Evolutionary conservation across 129 eudicot species (phyloP).

Genomic region (Flaveria brownii): DNA sequence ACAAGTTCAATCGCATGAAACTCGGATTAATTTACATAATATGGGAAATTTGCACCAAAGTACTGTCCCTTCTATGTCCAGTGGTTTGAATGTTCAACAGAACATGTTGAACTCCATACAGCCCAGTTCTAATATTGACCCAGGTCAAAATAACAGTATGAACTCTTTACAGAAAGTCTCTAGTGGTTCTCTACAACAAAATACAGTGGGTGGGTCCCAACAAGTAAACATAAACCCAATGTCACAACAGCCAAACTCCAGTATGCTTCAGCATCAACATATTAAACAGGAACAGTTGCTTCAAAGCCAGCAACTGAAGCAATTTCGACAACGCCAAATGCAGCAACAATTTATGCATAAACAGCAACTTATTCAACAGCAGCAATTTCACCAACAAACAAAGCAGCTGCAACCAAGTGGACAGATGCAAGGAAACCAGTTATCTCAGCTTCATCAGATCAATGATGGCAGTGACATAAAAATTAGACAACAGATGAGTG

Average conservation of each 20-base stretch:
- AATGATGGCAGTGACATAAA: conserved; percentile 58
- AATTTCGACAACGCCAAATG: conserved; percentile 59
- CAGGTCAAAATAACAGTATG: conserved; percentile 55
- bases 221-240: conserved; percentile 61
- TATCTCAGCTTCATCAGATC: conserved; percentile 69
- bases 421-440: conserved; percentile 62
- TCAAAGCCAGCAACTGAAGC: conserved; percentile 64
- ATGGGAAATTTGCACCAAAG: conserved; percentile 63
- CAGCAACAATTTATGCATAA: conserved; percentile 60
- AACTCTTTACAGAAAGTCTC: conserved; percentile 68
- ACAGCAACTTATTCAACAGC: conserved; percentile 55
- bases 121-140: conserved; percentile 58
- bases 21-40: conserved; percentile 56
- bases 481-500: conserved; percentile 62
- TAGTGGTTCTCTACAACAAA: conserved; percentile 64
- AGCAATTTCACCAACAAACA: conserved; percentile 54
- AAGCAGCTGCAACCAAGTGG: conserved; percentile 32
- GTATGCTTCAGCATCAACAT: conserved; percentile 61
- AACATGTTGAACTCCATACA: conserved; percentile 54
- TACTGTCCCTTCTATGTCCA: conserved; percentile 51
- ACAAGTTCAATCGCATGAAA: conserved; percentile 66
- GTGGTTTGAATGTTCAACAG: conserved; percentile 56
- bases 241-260: conserved; percentile 52
- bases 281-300: conserved; percentile 74
- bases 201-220: conserved; percentile 62